Evolutionary conservation across 345 rosid species (phyloP).

Genomic region (Eucalyptus sp.): DNA sequence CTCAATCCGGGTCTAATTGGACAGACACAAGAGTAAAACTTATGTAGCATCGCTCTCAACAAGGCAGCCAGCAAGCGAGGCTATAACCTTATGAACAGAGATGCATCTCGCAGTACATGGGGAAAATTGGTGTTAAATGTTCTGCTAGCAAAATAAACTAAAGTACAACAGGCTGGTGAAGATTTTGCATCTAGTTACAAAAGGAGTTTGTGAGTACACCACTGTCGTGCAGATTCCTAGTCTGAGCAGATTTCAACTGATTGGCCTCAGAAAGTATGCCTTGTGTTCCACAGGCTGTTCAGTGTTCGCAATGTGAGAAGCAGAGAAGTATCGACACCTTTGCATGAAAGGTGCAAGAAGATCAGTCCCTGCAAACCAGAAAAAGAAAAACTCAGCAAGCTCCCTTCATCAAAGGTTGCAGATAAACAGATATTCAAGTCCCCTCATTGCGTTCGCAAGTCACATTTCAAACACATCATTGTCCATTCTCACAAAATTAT

Average conservation of each 20-base stretch:
- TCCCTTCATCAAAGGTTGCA: neutral
- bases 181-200: neutral
- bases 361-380: constrained; percentile 20
- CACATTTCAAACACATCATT: neutral
- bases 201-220: neutral
- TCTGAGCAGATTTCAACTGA: neutral
- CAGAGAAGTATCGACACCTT: neutral
- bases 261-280: neutral
- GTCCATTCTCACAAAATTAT: neutral
- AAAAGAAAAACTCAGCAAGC: neutral
- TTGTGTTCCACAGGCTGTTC: neutral
- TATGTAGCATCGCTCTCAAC: neutral
- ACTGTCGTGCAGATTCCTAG: neutral
- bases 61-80: neutral
- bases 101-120: neutral
- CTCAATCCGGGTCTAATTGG: neutral
- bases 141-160: neutral
- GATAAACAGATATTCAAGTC: neutral
- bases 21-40: neutral
- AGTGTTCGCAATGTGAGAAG: neutral
- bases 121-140: neutral
- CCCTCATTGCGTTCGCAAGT: neutral
- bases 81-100: neutral
- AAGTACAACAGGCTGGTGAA: neutral
- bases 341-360: neutral